Base-by-base conservation (phyloP, 176 grass and related monocot species). In the Raddia guianensis region DNA sequence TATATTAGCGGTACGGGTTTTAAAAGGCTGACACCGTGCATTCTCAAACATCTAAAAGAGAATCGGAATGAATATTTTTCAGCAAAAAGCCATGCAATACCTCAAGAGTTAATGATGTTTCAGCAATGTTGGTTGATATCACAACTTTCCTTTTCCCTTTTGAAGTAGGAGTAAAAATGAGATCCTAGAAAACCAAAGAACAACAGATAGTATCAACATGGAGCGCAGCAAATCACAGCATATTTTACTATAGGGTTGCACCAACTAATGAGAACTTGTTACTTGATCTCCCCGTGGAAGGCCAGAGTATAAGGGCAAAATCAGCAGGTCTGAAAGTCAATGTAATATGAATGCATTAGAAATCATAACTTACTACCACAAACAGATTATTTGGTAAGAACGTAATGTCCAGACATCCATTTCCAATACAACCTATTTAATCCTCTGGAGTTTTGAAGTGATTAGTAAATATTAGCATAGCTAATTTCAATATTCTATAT, bases 71-170 rank as follows among this genome's bases (percentile, higher is more conserved):
- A 40, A 9, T 66, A 67, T 63, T 71, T 49, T 50, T 47, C 63
- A 58, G 19, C 44, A 14, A 60, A 14, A 60, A 63, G 72, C 18
- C 54, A 86, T 60, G 68, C 40, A 80, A 8, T 91, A 94, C 95
- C 92, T 94, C 95, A 63, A 98, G 70, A 73, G 92, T 98, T 81
- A 98, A 78, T 70, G 95, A 98, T 2, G 95, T 94, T 88, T 98
- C 95, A n/a, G 95, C 90, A 84, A 98, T 98, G 84, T 98, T 98
- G 40, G 95, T 94, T 62, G 95, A 98, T 93, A 98, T 89, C 57
- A 98, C 84, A 90, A 94, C 92, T 91, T 98, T 98, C 68, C 95
- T 94, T 86, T 93, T 98, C 63, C 92, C 88, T 81, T 90, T 94
- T 14, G 90, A 91, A 32, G 92, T 86, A 62, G 92, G 84, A 83